phyloP scores from a whole-genome alignment of 2,329 filamentous ascomycete species.

The Ophiobolus disseminans region DNA sequence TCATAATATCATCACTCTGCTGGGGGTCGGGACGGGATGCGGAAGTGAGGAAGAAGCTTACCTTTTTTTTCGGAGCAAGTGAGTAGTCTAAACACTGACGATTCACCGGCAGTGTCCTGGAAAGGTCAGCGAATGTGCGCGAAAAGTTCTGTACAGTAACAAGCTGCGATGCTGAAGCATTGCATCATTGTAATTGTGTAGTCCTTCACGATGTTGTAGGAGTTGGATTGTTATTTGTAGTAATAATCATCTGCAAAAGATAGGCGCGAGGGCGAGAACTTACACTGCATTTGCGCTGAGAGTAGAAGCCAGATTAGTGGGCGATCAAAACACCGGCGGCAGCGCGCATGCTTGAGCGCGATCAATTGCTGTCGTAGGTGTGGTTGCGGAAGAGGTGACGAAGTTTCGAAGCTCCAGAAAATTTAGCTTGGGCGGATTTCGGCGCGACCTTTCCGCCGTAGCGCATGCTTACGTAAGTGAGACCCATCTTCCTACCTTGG shows the following conservation, averaged over 20 bases:
- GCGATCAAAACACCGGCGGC: constrained; percentile 8
- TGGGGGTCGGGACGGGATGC: constrained; percentile 16
- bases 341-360: constrained; percentile 25
- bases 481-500: too few species aligned
- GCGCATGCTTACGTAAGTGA: constrained; percentile 27
- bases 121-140: constrained; percentile 10
- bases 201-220: constrained; percentile 64
- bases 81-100: background rate
- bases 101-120: too few species aligned
- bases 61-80: constrained; percentile 4
- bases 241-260: constrained; percentile 52
- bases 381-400: constrained; percentile 19
- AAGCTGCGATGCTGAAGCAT: constrained; percentile 14
- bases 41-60: constrained; percentile 4
- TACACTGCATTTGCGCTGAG: constrained; percentile 17
- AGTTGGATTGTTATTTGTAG: constrained; percentile 64
- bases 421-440: constrained; percentile 23
- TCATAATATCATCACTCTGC: constrained; percentile 67
- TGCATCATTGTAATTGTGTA: constrained; percentile 62
- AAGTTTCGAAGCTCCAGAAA: constrained; percentile 28
- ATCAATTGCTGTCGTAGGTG: constrained; percentile 10
- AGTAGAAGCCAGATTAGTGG: constrained; percentile 21
- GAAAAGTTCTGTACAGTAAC: background rate
- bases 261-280: constrained; percentile 17
- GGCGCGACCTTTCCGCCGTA: constrained; percentile 27